Base-by-base conservation (phyloP, 164 flowering plant species). In the Protea cynaroides region DNA sequence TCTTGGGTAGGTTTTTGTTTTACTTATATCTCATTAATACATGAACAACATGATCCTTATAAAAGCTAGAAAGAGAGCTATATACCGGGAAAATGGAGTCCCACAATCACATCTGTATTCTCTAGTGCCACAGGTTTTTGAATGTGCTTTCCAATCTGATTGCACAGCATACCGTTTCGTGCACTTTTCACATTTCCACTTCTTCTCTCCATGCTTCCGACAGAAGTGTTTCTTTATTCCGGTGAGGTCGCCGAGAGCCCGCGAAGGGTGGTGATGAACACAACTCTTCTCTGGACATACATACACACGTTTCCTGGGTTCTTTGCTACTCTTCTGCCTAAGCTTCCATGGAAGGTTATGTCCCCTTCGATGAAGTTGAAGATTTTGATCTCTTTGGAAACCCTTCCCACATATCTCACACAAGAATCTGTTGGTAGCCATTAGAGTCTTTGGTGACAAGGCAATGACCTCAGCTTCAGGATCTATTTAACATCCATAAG, bases 311-410 rank as follows among this genome's bases (percentile, higher is more conserved):
- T 92, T 92, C 61, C 77, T 76, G 1, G 72, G 67, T 59, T 90
- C 96, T 34, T 85, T 88, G 69, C 74, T 76, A 24, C 75, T 88
- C 72, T 94, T 82, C 65, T 90, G 96, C 83, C 82, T 88, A 0
- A 93, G 90, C 86, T 93, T 93, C 98, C 98, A 93, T 61, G 98
- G 97, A 22, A 93, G 88, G 70, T 93, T 93, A 65, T 93, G 98
- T 2, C 97, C 98, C 40, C 98, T 69, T 25, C 97, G 66, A 66
- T 93, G 98, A 3, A 93, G 88, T 61, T 93, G 98, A 25, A 93
- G 78, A 61, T 90, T 93, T 66, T 93, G 98, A 73, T 93, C 98
- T 66, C 98, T 86, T 59, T 85, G 97, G 56, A 93, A 93, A 2
- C 98, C 98, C 62, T 93, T 93, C 34, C 96, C 96, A 63, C 98